These are phyloP conservation scores for Parasitella parasitica DNA, from an alignment of 371 early-diverging fungal genomes.

Conservation along the genomic window DNA sequence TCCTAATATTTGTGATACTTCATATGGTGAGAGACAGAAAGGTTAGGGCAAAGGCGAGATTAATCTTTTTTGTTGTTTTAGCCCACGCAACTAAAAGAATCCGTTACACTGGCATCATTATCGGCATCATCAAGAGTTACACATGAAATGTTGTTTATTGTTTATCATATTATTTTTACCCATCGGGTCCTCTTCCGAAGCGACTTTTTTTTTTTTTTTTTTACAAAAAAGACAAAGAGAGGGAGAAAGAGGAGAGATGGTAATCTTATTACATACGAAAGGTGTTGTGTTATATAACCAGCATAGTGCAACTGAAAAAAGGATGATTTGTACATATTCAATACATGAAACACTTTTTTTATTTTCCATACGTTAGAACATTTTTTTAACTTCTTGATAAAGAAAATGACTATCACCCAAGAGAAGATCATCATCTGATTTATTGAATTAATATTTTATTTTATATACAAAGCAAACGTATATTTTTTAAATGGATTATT, in stretches of 20 bases:
- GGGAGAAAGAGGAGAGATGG: not conserved
- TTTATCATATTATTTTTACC: conserved; percentile 3
- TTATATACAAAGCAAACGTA: not conserved
- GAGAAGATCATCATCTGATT: not conserved
- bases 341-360: not conserved
- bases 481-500: not conserved
- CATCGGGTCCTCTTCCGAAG: conserved; percentile 2
- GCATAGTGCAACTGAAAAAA: not conserved
- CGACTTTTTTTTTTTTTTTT: not conserved
- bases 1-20: not conserved
- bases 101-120: not conserved
- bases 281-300: not conserved
- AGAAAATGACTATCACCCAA: not conserved
- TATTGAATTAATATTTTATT: no score
- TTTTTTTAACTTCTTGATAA: not conserved
- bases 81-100: not conserved
- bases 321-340: not conserved
- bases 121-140: not conserved
- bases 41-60: not conserved
- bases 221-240: not conserved
- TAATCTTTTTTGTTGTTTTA: not conserved
- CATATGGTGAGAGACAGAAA: not conserved
- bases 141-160: conserved; percentile 6
- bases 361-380: not conserved
- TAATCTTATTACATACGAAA: not conserved